These are phyloP conservation scores for Zelonia costaricensis DNA, from an alignment of 208 protist genomes.

Conservation along the genomic window DNA sequence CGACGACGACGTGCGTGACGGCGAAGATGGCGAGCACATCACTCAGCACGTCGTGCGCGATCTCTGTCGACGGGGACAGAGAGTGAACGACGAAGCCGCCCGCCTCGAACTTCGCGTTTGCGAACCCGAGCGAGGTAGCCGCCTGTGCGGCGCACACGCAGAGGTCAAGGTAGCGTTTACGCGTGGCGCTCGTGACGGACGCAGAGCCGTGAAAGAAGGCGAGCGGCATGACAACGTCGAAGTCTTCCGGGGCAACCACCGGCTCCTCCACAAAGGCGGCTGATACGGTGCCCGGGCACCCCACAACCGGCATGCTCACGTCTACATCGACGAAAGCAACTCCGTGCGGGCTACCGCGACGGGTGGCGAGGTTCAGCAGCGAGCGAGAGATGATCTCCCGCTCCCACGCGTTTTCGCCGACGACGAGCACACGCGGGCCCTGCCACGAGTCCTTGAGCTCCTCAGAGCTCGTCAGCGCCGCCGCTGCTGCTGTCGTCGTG, in stretches of 20 bases:
- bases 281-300: conserved; percentile 72
- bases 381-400: conserved; percentile 57
- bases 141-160: conserved; percentile 62
- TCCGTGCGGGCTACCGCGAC: conserved; percentile 26
- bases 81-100: conserved; percentile 83
- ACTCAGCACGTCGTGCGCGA: conserved; percentile 61
- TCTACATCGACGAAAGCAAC: conserved; percentile 78
- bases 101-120: conserved; percentile 47
- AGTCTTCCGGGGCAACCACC: conserved; percentile 67
- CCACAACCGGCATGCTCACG: conserved; percentile 70
- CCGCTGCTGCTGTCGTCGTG: no score
- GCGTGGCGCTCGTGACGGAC: conserved; percentile 40
- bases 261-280: conserved; percentile 62
- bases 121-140: conserved; percentile 41
- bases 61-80: conserved; percentile 64
- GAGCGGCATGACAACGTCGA: conserved; percentile 74
- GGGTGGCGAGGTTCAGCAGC: conserved; percentile 70
- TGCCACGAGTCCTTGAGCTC: conserved; percentile 28
- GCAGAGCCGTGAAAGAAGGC: conserved; percentile 79
- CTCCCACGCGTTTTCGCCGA: conserved; percentile 73
- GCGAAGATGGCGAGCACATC: conserved; percentile 77
- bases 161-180: conserved; percentile 81
- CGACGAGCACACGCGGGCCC: conserved; percentile 71
- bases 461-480: conserved; percentile 10
- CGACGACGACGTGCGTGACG: conserved; percentile 79